Evolutionary conservation across 2,329 filamentous ascomycete genomes (phyloP).

Genomic region (Botryotinia convoluta): DNA sequence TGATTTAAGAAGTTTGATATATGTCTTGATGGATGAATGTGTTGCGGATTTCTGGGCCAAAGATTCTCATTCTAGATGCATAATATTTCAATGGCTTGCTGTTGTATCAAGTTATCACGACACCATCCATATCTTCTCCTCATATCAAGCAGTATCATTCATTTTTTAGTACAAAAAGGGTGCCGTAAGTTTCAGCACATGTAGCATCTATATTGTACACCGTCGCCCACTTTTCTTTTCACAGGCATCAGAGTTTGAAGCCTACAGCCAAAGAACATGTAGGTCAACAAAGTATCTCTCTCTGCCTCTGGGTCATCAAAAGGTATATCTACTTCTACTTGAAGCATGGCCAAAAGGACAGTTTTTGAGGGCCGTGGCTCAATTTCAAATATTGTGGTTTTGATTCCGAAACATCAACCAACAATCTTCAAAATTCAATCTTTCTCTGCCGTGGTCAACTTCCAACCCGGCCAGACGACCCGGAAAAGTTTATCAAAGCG

Average conservation of each 20-base stretch:
- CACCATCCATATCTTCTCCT: neutral
- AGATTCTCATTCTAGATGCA: neutral
- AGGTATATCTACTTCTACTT: neutral
- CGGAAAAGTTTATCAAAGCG: neutral
- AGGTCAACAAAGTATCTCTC: neutral
- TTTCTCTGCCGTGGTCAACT: neutral
- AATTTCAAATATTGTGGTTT: neutral
- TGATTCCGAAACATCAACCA: neutral
- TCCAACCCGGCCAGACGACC: neutral
- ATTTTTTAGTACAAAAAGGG: neutral
- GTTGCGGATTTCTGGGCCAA: neutral
- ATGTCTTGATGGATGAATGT: neutral
- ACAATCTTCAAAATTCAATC: neutral
- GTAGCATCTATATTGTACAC: neutral
- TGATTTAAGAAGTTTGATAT: neutral
- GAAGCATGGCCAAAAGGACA: neutral
- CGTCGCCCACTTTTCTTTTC: fast-evolving
- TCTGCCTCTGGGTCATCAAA: neutral
- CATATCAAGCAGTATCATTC: neutral
- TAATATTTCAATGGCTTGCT: neutral
- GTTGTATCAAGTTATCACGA: neutral
- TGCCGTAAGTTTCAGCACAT: neutral
- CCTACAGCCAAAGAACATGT: neutral
- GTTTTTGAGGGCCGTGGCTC: neutral
- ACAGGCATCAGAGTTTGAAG: neutral